A percentile compares a stretch with the other conserved stretches of the same genome.
These are phyloP conservation scores for Hypsizygus marmoreus DNA, from an alignment of 768 basidiomycete genomes.

Conservation along the genomic window DNA sequence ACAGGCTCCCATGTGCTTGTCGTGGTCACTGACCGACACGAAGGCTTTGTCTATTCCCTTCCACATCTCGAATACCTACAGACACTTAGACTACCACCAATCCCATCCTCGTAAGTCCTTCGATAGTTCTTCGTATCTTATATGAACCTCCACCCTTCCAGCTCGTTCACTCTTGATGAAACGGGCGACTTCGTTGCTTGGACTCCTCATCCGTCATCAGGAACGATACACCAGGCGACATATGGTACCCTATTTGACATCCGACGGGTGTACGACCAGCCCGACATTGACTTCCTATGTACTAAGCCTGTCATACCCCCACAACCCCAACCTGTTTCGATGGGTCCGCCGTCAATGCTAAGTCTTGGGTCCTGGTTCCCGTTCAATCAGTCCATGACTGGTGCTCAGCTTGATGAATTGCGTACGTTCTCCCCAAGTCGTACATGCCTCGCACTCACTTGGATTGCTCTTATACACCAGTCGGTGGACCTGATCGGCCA, in stretches of 20 bases:
- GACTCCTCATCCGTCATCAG: conserved; percentile 33
- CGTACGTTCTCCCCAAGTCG: conserved; percentile 38
- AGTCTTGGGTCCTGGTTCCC: conserved; percentile 52
- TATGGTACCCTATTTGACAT: conserved; percentile 65
- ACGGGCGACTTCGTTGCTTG: conserved; percentile 57
- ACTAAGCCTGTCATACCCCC: conserved; percentile 47
- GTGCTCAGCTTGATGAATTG: conserved; percentile 60
- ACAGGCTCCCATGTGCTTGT: conserved; percentile 56
- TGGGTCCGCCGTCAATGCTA: conserved; percentile 57
- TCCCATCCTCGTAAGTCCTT: conserved; percentile 34
- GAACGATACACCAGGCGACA: conserved; percentile 36
- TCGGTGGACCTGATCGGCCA: conserved; percentile 68
- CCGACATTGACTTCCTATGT: conserved; percentile 52
- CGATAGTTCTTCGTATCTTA: neutral
- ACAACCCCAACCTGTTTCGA: conserved; percentile 62
- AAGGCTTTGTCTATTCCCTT: conserved; percentile 59
- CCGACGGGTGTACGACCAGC: conserved; percentile 48
- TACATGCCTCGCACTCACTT: neutral
- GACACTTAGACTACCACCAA: conserved; percentile 39
- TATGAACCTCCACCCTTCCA: conserved; percentile 2
- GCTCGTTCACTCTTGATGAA: conserved; percentile 23
- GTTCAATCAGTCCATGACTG: conserved; percentile 51
- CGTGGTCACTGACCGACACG: conserved; percentile 52
- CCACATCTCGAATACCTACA: conserved; percentile 62
- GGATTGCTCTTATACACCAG: conserved; percentile 35